phyloP scores from a whole-genome alignment of 345 rosid species.

The Ceriops tagal region DNA sequence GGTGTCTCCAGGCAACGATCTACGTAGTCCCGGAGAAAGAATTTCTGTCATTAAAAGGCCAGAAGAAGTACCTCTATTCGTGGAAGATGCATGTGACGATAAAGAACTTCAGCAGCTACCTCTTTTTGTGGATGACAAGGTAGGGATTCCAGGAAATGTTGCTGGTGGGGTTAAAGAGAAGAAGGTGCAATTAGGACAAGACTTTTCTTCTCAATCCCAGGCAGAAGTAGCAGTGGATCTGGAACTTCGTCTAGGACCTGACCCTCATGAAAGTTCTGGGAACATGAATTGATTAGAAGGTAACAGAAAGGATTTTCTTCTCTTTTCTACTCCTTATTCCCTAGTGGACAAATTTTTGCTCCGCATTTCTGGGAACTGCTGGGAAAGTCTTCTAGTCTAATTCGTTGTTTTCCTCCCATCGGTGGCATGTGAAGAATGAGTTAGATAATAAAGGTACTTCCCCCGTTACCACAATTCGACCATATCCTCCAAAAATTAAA shows the following conservation, averaged over 20 bases:
- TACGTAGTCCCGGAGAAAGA: constrained; percentile 5
- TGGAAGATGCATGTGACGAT: background rate
- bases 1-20: background rate
- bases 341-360: too few species aligned
- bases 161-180: constrained; percentile 2
- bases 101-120: background rate
- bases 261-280: background rate
- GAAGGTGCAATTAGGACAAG: background rate
- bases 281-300: background rate
- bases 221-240: constrained; percentile 14
- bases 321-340: background rate
- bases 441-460: too few species aligned
- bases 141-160: background rate
- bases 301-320: constrained; percentile 7
- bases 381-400: too few species aligned
- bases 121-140: background rate
- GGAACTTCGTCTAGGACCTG: constrained; percentile 27
- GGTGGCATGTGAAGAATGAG: too few species aligned
- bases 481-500: too few species aligned
- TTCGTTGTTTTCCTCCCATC: too few species aligned
- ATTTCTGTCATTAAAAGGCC: constrained; percentile 11
- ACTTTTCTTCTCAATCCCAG: background rate
- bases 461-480: too few species aligned
- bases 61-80: background rate
- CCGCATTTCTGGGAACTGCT: too few species aligned